Conservation (phyloP, 352 stramenopile genomes). For the Phytophthora capsici region DNA sequence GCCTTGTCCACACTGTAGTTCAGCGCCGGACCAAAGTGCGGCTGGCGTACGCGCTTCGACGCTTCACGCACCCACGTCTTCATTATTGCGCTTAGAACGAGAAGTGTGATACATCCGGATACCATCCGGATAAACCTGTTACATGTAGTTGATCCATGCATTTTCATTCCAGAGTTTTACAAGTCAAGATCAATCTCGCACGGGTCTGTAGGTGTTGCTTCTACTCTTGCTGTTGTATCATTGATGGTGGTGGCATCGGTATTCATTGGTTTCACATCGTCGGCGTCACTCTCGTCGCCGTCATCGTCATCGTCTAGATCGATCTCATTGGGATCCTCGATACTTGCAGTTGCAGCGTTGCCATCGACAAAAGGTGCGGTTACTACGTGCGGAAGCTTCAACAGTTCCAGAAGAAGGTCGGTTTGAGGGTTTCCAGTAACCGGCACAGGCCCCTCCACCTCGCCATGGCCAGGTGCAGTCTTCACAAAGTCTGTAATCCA, state of each 20-base stretch:
- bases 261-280: constrained; percentile 21
- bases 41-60: constrained; percentile 55
- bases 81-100: constrained; percentile 40
- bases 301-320: constrained; percentile 61
- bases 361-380: constrained; percentile 88
- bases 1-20: constrained; percentile 65
- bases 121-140: background rate
- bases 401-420: constrained; percentile 91
- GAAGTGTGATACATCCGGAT: background rate
- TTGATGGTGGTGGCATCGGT: constrained; percentile 10
- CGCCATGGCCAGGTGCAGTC: constrained; percentile 69
- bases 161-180: constrained; percentile 17
- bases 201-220: constrained; percentile 24
- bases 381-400: constrained; percentile 94
- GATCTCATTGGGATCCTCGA: constrained; percentile 67
- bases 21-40: constrained; percentile 56
- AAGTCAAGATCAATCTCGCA: constrained; percentile 50
- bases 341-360: constrained; percentile 1
- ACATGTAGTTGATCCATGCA: no score
- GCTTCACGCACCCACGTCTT: constrained; percentile 81
- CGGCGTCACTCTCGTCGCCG: constrained; percentile 12
- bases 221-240: constrained; percentile 17
- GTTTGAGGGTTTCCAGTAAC: constrained; percentile 95
- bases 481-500: constrained; percentile 85
- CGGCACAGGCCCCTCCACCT: constrained; percentile 40